Evolutionary conservation across 1,284 basidiomycete genomes (phyloP).

Genomic region (Papiliotrema nemorosa): DNA sequence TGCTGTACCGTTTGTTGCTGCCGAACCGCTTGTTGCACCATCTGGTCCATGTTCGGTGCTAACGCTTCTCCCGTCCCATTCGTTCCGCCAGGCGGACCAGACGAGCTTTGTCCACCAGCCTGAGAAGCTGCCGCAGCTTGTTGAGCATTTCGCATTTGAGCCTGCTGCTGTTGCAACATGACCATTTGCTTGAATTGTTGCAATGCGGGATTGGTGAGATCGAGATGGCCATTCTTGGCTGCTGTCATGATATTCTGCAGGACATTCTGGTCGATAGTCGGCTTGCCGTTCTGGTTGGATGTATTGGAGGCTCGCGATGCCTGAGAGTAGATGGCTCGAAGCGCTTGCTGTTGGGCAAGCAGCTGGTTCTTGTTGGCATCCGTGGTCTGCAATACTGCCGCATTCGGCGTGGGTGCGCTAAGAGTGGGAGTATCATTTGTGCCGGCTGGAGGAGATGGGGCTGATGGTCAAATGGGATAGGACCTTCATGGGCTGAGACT

Average conservation of each 20-base stretch:
- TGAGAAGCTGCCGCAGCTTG: too few species aligned
- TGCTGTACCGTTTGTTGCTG: conserved; percentile 12
- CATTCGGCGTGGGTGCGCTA: background rate
- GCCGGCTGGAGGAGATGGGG: conserved; percentile 2
- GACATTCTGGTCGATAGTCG: conserved; percentile 12
- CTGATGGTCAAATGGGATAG: background rate
- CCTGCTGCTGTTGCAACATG: conserved; percentile 15
- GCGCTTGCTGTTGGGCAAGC: conserved; percentile 14
- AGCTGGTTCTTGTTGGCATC: conserved; percentile 4
- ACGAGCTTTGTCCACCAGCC: too few species aligned
- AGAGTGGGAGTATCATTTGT: background rate
- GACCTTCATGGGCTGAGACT: too few species aligned
- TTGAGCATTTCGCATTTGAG: background rate
- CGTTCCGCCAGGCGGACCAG: background rate
- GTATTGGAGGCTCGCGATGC: conserved; percentile 2
- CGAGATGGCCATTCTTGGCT: conserved; percentile 13
- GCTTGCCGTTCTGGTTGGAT: background rate
- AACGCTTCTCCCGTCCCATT: background rate
- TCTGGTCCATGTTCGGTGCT: conserved; percentile 11
- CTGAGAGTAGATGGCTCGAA: conserved; percentile 13
- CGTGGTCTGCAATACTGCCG: background rate
- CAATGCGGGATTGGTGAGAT: conserved; percentile 13
- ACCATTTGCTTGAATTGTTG: conserved; percentile 21
- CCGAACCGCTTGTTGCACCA: conserved; percentile 14
- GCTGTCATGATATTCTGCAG: conserved; percentile 16